Base-by-base conservation (phyloP, 768 basidiomycete genomes). In the Saitozyma podzolica region DNA sequence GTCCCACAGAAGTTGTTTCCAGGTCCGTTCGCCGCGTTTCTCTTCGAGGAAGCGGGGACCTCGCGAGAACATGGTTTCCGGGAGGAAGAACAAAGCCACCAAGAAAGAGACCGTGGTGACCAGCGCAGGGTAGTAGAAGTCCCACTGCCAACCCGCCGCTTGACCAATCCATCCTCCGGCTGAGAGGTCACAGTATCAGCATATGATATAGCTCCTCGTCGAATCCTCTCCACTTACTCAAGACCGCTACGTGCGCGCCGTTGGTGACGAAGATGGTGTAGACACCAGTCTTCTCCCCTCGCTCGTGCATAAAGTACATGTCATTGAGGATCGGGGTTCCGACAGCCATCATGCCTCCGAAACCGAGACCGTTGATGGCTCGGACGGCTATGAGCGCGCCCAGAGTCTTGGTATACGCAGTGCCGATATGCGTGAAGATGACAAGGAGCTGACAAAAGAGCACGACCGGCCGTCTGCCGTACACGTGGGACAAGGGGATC, bases 401-500 rank as follows among this genome's bases (percentile, higher is more conserved):
- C 50, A 50, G 50, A 2, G 50, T 50, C 50, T 50, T 50, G 50
- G 50, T 50, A 29, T 50, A 50, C 6, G 50, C 50, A n/a, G 50
- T 50, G 37, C 50, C 50, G 16, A 50, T 50, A 6, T 50, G 50
- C 9, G 50, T 50, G 50, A 50, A 50, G 9, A 50, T 50, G 16
- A 50, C 50, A 9, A 50, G 50, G n/a, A 50, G 50, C n/a, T 50
- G 50, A 50, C 50, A 50, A 1, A 17, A 17, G 6, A 50, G 50
- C 17, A 50, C 37, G 6, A 50, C 16, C 37, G 50, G 50, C 16
- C 50, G 50, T 19, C 50, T 17, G 17, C 50, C 50, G n/a, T 50
- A 50, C n/a, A 50, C 50, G 50, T 50, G 50, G 17, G 50, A 50
- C 50, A 50, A 13, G 17, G 50, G 50, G 50, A 50, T 50, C 17